Conservation (phyloP, 768 basidiomycete species). For the Suillus subaureus region DNA sequence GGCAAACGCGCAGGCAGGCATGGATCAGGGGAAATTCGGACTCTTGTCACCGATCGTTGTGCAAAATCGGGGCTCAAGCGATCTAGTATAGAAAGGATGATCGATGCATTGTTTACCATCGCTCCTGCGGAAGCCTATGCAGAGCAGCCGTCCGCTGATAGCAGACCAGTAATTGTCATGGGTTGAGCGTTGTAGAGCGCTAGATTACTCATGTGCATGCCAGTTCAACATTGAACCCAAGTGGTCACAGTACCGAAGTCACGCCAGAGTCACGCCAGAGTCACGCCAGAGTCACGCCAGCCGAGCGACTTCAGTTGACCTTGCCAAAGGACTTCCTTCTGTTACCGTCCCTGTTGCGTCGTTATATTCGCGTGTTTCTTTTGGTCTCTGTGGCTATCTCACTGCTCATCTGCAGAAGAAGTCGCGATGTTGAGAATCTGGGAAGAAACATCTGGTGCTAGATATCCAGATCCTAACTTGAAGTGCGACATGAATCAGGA, state of each 20-base stretch:
- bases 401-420: background rate
- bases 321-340: background rate
- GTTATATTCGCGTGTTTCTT: background rate
- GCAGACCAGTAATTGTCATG: slow-evolving; percentile 1
- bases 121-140: slow-evolving; percentile 3
- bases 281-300: background rate
- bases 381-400: background rate
- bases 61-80: slow-evolving; percentile 22
- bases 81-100: slow-evolving; percentile 33
- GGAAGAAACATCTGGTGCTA: slow-evolving; percentile 51
- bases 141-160: background rate
- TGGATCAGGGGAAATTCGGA: slow-evolving; percentile 48
- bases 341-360: background rate
- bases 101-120: slow-evolving; percentile 57
- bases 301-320: background rate
- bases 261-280: background rate
- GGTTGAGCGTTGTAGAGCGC: background rate
- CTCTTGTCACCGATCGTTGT: slow-evolving; percentile 34
- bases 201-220: background rate
- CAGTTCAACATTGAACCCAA: background rate
- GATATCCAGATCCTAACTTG: slow-evolving; percentile 19
- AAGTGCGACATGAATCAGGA: slow-evolving; percentile 22
- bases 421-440: slow-evolving; percentile 51
- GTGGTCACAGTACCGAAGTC: background rate
- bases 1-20: slow-evolving; percentile 75